Evolutionary conservation across 108 stramenopile genomes (phyloP).

Genomic region (Ochromonas danica): DNA sequence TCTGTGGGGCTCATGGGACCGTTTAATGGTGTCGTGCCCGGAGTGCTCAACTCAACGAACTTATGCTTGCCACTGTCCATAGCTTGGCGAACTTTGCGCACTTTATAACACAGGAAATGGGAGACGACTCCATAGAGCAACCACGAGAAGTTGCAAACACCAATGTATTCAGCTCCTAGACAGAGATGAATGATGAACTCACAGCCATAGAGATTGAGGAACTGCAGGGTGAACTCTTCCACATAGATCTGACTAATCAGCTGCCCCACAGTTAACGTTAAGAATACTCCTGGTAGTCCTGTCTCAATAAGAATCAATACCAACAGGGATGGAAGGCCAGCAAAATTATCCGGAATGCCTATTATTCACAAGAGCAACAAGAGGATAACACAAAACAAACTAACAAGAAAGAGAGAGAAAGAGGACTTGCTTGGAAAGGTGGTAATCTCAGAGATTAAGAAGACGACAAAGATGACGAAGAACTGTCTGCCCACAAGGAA

Average conservation of each 20-base stretch:
- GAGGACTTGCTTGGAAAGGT: background rate
- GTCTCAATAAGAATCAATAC: background rate
- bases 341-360: constrained; percentile 19
- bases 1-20: background rate
- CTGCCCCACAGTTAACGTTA: constrained; percentile 6
- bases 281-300: background rate
- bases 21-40: too few species aligned
- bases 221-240: constrained; percentile 20
- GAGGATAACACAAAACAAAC: background rate
- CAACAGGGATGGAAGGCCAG: background rate
- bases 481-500: constrained; percentile 33
- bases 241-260: constrained; percentile 22
- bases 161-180: constrained; percentile 12
- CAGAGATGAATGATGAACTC: background rate
- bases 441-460: constrained; percentile 5
- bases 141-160: constrained; percentile 2
- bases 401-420: background rate
- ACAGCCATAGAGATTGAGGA: constrained; percentile 19
- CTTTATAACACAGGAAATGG: background rate
- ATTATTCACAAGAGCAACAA: background rate
- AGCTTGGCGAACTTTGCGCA: background rate
- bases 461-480: constrained; percentile 29
- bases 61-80: background rate
- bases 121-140: background rate
- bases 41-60: background rate